phyloP scores from a whole-genome alignment of 2,329 filamentous ascomycete genomes.

The Fusarium illudens region DNA sequence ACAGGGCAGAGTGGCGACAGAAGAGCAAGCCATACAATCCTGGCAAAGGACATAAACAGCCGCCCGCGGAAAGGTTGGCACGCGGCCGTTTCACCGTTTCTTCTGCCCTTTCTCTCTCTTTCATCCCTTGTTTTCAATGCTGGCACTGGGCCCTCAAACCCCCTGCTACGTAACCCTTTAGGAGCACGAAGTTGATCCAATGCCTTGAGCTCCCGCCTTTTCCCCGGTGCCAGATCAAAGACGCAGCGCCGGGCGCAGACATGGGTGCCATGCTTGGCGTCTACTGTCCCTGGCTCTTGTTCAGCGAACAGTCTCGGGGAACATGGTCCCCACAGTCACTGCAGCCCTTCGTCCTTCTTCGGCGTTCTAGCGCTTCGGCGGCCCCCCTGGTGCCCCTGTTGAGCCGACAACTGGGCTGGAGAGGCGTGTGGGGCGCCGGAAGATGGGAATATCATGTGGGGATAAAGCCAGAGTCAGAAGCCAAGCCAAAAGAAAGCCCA shows the following conservation, averaged over 20 bases:
- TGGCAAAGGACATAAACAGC: not conserved
- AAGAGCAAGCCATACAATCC: conserved; percentile 5
- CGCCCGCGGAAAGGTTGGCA: conserved; percentile 9
- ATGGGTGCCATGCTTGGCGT: conserved; percentile 2
- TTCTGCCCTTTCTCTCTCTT: conserved; percentile 2
- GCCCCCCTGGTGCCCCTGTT: not conserved
- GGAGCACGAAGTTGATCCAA: conserved; percentile 6
- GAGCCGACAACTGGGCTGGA: conserved; percentile 13
- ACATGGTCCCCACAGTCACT: not conserved
- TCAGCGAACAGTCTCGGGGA: not conserved
- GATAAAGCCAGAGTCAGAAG: conserved; percentile 3
- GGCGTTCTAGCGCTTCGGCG: conserved; percentile 12
- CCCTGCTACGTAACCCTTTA: not conserved
- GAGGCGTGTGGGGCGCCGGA: conserved; percentile 19
- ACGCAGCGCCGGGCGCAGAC: not conserved
- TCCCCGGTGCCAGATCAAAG: conserved; percentile 25
- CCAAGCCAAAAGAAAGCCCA: not conserved
- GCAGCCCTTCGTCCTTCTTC: conserved; percentile 1
- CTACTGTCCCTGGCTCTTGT: not conserved
- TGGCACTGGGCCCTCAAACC: not conserved
- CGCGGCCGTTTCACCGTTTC: conserved; percentile 19
- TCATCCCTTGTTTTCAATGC: conserved; percentile 11
- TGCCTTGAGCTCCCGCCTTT: conserved; percentile 11
- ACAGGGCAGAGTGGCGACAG: not conserved
- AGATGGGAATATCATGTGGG: conserved; percentile 27